phyloP scores from a whole-genome alignment of 805 yeast genomes.

The Maudiozyma bulderi region DNA sequence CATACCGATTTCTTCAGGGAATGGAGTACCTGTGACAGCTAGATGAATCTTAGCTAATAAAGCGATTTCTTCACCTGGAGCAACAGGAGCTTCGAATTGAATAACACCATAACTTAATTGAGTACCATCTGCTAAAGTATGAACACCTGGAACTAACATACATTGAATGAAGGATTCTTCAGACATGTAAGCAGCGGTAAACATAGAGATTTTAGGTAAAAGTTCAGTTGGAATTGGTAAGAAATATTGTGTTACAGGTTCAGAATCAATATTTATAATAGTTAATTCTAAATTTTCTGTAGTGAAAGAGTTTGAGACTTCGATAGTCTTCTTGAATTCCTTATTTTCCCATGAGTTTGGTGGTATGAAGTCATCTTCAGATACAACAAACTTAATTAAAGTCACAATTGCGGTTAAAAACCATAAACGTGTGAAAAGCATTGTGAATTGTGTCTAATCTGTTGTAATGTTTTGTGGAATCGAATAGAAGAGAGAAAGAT shows the following conservation, averaged over 20 bases:
- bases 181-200: conserved; percentile 32
- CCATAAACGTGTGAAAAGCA: conserved; percentile 1
- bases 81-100: conserved; percentile 52
- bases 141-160: conserved; percentile 22
- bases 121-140: conserved; percentile 17
- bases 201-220: conserved; percentile 35
- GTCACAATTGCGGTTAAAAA: conserved; percentile 1
- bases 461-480: too few species aligned
- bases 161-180: conserved; percentile 18
- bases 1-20: conserved; percentile 55
- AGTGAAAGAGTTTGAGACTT: conserved; percentile 55
- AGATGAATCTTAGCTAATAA: conserved; percentile 43
- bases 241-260: conserved; percentile 47
- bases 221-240: conserved; percentile 47
- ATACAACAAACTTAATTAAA: conserved; percentile 1
- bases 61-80: conserved; percentile 46
- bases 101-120: conserved; percentile 37
- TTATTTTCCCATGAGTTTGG: conserved; percentile 41
- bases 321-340: conserved; percentile 47
- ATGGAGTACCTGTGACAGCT: conserved; percentile 42
- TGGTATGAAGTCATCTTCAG: conserved; percentile 6
- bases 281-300: conserved; percentile 50
- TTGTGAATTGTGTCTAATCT: neutral
- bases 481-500: neutral
- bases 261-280: conserved; percentile 46